Conservation (phyloP, 2,329 filamentous ascomycete species). For the Hirsutella rhossiliensis region DNA sequence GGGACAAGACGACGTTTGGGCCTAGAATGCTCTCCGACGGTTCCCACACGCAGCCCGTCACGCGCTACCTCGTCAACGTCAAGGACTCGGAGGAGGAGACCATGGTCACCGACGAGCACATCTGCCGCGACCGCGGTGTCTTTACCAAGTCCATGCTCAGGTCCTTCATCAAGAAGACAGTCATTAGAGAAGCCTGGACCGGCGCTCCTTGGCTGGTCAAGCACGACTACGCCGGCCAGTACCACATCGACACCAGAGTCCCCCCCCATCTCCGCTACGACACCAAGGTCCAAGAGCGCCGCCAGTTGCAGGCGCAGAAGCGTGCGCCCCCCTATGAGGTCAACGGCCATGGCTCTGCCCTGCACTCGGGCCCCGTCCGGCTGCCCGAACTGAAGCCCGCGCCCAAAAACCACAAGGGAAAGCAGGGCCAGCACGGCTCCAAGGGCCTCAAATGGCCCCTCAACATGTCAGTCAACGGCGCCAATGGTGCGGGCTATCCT, state of each 20-base stretch:
- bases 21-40: slow-evolving; percentile 51
- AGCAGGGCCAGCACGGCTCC: slow-evolving; percentile 24
- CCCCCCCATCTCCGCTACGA: slow-evolving; percentile 75
- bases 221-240: slow-evolving; percentile 67
- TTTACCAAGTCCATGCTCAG: slow-evolving; percentile 93
- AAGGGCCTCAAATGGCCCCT: slow-evolving; percentile 32
- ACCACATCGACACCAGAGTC: slow-evolving; percentile 78
- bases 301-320: slow-evolving; percentile 55
- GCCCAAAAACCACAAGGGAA: slow-evolving; percentile 56
- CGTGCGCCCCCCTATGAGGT: slow-evolving; percentile 39
- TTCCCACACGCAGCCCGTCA: slow-evolving; percentile 55
- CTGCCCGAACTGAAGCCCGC: slow-evolving; percentile 65
- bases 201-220: slow-evolving; percentile 97
- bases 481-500: slow-evolving; percentile 33
- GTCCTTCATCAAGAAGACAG: slow-evolving; percentile 88
- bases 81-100: slow-evolving; percentile 61
- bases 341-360: slow-evolving; percentile 23
- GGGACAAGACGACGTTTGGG: slow-evolving; percentile 75
- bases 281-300: slow-evolving; percentile 65
- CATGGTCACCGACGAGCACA: slow-evolving; percentile 67
- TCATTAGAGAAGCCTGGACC: slow-evolving; percentile 84
- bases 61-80: slow-evolving; percentile 70
- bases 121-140: slow-evolving; percentile 76
- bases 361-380: slow-evolving; percentile 36
- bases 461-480: slow-evolving; percentile 19